Conservation (phyloP, 2,329 filamentous ascomycete species). For the Exserohilum turcica region DNA sequence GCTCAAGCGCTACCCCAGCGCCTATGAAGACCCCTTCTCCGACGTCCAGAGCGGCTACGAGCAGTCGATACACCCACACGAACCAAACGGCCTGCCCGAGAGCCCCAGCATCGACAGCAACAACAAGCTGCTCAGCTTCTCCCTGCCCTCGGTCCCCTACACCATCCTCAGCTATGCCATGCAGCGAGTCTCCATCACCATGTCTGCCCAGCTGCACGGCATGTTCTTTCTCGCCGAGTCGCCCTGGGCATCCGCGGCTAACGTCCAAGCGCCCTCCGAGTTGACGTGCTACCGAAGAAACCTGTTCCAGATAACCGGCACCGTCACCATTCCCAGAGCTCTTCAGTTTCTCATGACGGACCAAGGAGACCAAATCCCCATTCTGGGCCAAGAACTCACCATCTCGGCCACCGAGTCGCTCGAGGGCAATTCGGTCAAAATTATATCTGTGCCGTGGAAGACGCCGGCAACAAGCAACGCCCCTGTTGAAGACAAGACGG, state of each 20-base stretch:
- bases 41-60: conserved; percentile 58
- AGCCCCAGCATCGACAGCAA: conserved; percentile 67
- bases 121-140: conserved; percentile 62
- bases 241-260: conserved; percentile 66
- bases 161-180: conserved; percentile 70
- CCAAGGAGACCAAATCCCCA: conserved; percentile 80
- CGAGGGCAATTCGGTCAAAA: conserved; percentile 86
- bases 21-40: conserved; percentile 58
- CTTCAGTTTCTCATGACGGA: conserved; percentile 82
- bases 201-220: conserved; percentile 79
- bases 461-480: conserved; percentile 81
- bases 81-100: conserved; percentile 53
- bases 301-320: conserved; percentile 93
- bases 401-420: conserved; percentile 95
- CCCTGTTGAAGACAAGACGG: conserved; percentile 68
- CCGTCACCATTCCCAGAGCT: conserved; percentile 77
- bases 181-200: conserved; percentile 64
- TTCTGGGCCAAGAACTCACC: conserved; percentile 80
- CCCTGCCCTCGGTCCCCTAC: conserved; percentile 56
- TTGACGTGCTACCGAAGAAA: conserved; percentile 95
- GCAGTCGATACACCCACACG: conserved; percentile 50
- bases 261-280: conserved; percentile 66
- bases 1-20: conserved; percentile 58
- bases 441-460: conserved; percentile 98
- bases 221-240: conserved; percentile 90